phyloP scores from a whole-genome alignment of 768 basidiomycete genomes.

The Lactarius sanguifluus region DNA sequence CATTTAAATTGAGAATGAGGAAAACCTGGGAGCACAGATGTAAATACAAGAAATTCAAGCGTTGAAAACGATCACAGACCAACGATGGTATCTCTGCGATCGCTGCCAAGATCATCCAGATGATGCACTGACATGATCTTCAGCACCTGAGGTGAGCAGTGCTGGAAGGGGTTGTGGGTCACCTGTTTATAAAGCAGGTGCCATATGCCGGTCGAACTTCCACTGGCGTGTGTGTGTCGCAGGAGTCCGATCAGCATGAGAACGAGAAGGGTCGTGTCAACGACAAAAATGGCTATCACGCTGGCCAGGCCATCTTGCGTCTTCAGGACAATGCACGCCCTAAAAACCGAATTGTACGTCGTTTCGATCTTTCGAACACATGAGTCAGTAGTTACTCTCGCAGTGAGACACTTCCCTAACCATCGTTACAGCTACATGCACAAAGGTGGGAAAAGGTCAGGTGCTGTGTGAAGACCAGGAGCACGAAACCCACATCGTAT shows the following conservation, averaged over 20 bases:
- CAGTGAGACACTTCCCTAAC: not conserved
- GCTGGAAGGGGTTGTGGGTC: not conserved
- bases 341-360: not conserved
- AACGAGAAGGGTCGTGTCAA: not conserved
- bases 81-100: not conserved
- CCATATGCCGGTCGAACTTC: not conserved
- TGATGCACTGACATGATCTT: conserved; percentile 3
- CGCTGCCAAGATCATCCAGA: not conserved
- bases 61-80: not conserved
- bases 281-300: not conserved
- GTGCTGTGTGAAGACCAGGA: not conserved
- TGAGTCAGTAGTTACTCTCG: not conserved
- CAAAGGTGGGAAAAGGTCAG: not conserved
- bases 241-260: not conserved
- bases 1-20: conserved; percentile 9
- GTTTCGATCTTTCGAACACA: not conserved
- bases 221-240: not conserved
- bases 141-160: not conserved
- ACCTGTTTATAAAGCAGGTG: not conserved
- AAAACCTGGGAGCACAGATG: conserved; percentile 4
- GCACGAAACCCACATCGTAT: conserved; percentile 1
- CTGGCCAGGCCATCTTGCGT: not conserved
- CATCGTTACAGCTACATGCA: not conserved
- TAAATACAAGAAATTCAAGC: not conserved
- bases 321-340: not conserved